phyloP scores from a whole-genome alignment of 2,329 filamentous ascomycete species.

The Pestalotiopsis sp. region DNA sequence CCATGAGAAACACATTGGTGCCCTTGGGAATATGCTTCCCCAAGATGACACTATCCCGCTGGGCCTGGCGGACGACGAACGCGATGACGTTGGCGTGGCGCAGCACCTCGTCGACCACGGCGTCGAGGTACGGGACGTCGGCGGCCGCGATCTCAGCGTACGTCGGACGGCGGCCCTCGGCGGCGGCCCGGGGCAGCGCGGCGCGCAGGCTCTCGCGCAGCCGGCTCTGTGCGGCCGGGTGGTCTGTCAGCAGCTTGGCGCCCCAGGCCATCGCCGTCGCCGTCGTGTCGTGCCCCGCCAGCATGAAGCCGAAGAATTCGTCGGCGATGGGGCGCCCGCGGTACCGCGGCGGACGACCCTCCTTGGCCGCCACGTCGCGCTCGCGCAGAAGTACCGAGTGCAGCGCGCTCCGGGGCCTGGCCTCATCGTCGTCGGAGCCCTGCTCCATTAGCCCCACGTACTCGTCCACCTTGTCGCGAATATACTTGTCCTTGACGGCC shows the following conservation, averaged over 20 bases:
- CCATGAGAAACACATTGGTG: constrained; percentile 25
- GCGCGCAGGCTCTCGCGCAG: constrained; percentile 26
- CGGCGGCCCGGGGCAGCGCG: constrained; percentile 19
- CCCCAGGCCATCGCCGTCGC: constrained; percentile 32
- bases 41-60: constrained; percentile 29
- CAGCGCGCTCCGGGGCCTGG: constrained; percentile 29
- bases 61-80: constrained; percentile 26
- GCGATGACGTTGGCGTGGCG: constrained; percentile 27
- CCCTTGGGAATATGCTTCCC: constrained; percentile 31
- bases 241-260: constrained; percentile 31
- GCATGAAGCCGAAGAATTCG: constrained; percentile 34
- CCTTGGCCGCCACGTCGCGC: constrained; percentile 28
- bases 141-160: constrained; percentile 25
- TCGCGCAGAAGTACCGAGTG: constrained; percentile 37
- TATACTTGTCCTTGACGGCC: constrained; percentile 32
- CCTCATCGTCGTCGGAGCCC: constrained; percentile 14
- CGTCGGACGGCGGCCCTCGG: constrained; percentile 25
- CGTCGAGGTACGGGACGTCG: constrained; percentile 33
- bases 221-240: constrained; percentile 26
- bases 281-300: constrained; percentile 36
- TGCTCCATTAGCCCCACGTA: constrained; percentile 18
- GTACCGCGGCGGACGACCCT: constrained; percentile 27
- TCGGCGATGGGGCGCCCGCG: constrained; percentile 26
- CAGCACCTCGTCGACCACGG: constrained; percentile 34
- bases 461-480: constrained; percentile 25